phyloP scores from a whole-genome alignment of 2,329 filamentous ascomycete species.

The Chalaropsis thielavioides region DNA sequence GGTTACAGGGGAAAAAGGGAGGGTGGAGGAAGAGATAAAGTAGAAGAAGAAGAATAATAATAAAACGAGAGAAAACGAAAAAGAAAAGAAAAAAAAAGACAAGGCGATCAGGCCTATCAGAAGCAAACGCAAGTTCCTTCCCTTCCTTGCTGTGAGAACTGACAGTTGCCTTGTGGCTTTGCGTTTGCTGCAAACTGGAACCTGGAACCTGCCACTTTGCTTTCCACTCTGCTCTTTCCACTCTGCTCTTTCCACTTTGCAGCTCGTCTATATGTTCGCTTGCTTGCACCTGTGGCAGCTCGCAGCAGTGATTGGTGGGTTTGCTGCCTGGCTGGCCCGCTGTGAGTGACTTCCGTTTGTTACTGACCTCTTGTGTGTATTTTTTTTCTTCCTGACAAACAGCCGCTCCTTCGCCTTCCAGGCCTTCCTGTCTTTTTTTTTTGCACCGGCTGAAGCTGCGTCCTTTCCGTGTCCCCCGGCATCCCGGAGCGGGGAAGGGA shows the following conservation, averaged over 20 bases:
- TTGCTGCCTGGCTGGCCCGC: background rate
- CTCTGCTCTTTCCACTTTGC: background rate
- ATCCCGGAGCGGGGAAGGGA: slow-evolving; percentile 6
- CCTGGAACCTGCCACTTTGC: background rate
- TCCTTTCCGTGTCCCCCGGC: slow-evolving; percentile 10
- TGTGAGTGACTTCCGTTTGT: background rate
- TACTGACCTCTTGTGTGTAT: too few relatives aligned
- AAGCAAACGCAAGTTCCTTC: slow-evolving; percentile 1
- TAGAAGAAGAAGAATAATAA: background rate
- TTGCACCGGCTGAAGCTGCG: background rate
- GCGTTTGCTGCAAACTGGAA: background rate
- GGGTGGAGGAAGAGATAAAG: background rate
- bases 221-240: background rate
- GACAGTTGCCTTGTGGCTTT: background rate
- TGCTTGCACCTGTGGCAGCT: background rate
- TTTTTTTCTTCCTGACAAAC: background rate
- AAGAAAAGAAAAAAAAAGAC: slow-evolving; percentile 1
- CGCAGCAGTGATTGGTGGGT: background rate
- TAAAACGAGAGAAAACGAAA: background rate
- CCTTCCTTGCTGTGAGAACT: background rate
- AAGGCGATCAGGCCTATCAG: background rate
- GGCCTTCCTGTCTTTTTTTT: background rate
- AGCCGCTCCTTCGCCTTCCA: background rate
- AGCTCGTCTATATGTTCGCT: background rate
- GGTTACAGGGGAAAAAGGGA: background rate